These are phyloP conservation scores for Silene coronaria DNA, from an alignment of 179 eudicot genomes.

Conservation along the genomic window DNA sequence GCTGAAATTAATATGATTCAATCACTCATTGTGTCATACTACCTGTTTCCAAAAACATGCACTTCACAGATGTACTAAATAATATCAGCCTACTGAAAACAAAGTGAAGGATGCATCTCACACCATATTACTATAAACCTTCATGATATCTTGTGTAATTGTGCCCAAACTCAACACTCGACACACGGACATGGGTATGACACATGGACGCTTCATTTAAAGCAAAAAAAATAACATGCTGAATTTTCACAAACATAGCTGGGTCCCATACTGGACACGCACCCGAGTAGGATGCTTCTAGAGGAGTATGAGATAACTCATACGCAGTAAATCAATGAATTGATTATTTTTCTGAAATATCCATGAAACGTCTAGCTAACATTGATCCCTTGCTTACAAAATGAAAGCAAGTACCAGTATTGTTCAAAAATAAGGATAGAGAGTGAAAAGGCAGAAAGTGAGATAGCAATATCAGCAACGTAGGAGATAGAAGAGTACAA, in stretches of 20 bases:
- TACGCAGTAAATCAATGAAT: neutral
- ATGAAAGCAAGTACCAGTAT: neutral
- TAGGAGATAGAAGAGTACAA: neutral
- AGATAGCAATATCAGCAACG: neutral
- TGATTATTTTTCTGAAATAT: neutral
- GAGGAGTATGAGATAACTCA: neutral
- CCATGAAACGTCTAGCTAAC: neutral
- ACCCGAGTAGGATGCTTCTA: neutral
- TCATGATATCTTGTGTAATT: neutral
- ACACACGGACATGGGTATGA: neutral
- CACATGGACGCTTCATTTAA: neutral
- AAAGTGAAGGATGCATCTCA: slow-evolving; percentile 1
- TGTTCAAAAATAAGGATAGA: neutral
- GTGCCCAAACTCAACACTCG: neutral
- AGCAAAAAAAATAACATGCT: neutral
- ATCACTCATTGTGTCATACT: neutral
- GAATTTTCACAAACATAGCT: neutral
- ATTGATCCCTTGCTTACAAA: neutral
- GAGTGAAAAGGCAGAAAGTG: neutral
- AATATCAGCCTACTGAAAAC: slow-evolving; percentile 5
- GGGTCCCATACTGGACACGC: neutral
- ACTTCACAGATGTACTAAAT: neutral
- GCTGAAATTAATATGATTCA: neutral
- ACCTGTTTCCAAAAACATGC: neutral
- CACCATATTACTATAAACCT: neutral